Conservation (phyloP, 225 moss, liverwort and hornwort genomes). For the Physcomitrium patens region DNA sequence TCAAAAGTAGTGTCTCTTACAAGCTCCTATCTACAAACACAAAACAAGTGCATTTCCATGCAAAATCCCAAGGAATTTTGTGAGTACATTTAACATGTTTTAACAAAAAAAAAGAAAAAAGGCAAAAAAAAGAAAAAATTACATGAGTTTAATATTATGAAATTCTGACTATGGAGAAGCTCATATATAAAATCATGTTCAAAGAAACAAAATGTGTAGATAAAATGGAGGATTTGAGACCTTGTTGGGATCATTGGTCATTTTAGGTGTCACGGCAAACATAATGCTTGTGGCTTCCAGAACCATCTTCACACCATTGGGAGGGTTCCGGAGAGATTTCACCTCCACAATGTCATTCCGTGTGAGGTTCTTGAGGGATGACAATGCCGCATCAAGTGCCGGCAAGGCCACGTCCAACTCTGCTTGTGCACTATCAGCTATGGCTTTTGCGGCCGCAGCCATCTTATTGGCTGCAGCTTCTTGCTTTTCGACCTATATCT, state of each 20-base stretch:
- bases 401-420: conserved; percentile 88
- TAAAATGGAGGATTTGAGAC: conserved; percentile 17
- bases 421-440: conserved; percentile 86
- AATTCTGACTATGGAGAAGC: no score
- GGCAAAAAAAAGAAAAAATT: no score
- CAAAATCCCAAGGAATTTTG: no score
- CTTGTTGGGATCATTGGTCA: conserved; percentile 84
- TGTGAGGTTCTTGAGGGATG: conserved; percentile 76
- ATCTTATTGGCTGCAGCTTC: conserved; percentile 83
- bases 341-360: conserved; percentile 93
- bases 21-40: no score
- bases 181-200: no score
- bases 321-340: conserved; percentile 86
- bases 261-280: conserved; percentile 78
- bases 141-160: no score
- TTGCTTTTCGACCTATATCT: conserved; percentile 71
- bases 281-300: conserved; percentile 95
- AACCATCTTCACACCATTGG: conserved; percentile 90
- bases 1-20: no score
- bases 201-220: no score
- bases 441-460: conserved; percentile 80
- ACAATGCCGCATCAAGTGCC: conserved; percentile 76
- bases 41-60: no score
- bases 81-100: no score
- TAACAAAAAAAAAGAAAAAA: no score